These are phyloP conservation scores for Coelastrella sp. DNA, from an alignment of 139 green algal genomes.

Conservation along the genomic window DNA sequence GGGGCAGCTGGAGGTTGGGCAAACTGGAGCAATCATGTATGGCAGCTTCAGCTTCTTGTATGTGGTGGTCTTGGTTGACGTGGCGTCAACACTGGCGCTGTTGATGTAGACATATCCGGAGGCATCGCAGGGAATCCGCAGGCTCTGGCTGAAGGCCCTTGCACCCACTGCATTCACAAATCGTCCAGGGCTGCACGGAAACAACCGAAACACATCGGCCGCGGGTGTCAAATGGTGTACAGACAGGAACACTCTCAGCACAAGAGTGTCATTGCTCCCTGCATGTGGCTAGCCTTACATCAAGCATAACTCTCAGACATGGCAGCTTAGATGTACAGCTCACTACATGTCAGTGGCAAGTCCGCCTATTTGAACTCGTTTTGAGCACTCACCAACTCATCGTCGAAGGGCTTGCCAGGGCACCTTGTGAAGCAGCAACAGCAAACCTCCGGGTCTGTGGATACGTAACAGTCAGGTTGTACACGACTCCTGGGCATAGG, in stretches of 20 bases:
- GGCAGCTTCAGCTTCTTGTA: not conserved
- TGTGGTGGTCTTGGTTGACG: not conserved
- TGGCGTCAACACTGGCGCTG: not conserved
- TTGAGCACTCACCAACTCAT: no score
- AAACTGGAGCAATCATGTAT: not conserved
- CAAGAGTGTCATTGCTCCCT: no score
- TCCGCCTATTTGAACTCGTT: no score
- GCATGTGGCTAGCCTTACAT: no score
- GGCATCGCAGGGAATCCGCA: not conserved
- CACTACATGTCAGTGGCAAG: not conserved
- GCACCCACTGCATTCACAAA: not conserved
- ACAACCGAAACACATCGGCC: no score
- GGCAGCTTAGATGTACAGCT: not conserved
- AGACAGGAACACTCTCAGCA: no score
- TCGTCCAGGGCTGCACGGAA: not conserved
- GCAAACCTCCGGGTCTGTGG: not conserved
- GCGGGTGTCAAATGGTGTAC: no score
- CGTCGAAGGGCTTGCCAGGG: not conserved
- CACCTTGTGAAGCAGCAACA: not conserved
- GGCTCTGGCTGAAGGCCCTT: not conserved
- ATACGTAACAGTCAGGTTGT: constrained; percentile 6
- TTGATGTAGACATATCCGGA: not conserved
- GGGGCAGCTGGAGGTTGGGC: not conserved
- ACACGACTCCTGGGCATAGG: constrained; percentile 11
- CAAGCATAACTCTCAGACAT: not conserved